Conservation (phyloP, 2,329 filamentous ascomycete genomes). For the Botryotinia convoluta region DNA sequence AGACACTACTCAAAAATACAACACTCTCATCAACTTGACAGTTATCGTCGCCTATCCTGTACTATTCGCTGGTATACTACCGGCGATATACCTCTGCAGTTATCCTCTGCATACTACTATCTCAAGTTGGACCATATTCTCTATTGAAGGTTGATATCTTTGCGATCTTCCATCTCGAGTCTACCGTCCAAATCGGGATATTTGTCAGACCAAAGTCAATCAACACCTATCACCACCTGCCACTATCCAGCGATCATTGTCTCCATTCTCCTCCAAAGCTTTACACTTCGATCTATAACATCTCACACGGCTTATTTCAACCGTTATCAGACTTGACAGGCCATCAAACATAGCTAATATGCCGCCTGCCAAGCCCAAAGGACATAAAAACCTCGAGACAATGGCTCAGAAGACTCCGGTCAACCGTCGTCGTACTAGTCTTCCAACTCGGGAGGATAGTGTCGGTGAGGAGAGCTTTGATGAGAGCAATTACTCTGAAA, state of each 20-base stretch:
- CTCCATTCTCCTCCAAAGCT: background rate
- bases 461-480: background rate
- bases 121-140: background rate
- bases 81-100: background rate
- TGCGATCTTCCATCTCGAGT: background rate
- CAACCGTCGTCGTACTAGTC: background rate
- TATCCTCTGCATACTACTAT: slow-evolving; percentile 1
- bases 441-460: background rate
- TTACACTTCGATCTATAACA: background rate
- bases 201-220: background rate
- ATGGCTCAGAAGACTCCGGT: background rate
- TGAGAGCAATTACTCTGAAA: background rate
- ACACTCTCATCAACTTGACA: background rate
- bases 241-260: background rate
- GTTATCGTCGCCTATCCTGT: background rate
- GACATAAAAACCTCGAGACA: background rate
- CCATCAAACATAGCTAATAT: background rate
- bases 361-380: background rate
- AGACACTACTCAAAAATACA: background rate
- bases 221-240: background rate
- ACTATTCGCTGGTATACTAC: background rate
- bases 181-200: background rate
- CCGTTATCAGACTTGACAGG: background rate
- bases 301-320: background rate
- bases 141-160: background rate